phyloP scores from a whole-genome alignment of 2,329 filamentous ascomycete species.

The Hirsutella minnesotensis region DNA sequence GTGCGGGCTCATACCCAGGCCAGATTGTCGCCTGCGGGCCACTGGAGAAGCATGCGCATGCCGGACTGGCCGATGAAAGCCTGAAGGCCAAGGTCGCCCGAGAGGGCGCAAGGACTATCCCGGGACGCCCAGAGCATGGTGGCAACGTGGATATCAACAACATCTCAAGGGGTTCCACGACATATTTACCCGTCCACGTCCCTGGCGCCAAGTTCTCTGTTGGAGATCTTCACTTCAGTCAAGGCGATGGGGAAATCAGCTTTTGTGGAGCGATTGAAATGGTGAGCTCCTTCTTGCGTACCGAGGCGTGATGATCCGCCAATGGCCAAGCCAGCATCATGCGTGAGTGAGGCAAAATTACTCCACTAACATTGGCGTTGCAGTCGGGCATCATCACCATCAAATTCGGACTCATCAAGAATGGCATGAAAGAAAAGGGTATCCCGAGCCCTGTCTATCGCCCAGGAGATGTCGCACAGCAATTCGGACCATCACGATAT shows the following conservation, averaged over 20 bases:
- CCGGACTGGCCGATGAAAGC: constrained; percentile 47
- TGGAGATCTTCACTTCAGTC: constrained; percentile 70
- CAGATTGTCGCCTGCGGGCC: constrained; percentile 69
- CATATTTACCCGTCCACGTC: constrained; percentile 82
- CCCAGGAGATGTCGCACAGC: constrained; percentile 77
- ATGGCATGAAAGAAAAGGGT: constrained; percentile 59
- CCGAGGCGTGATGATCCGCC: too few relatives aligned
- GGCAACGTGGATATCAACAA: constrained; percentile 93
- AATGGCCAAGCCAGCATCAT: too few relatives aligned
- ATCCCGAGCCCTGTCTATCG: constrained; percentile 80
- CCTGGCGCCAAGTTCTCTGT: constrained; percentile 80
- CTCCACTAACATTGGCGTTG: too few relatives aligned
- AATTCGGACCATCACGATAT: constrained; percentile 65
- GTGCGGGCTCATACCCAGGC: constrained; percentile 41
- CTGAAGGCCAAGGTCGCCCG: constrained; percentile 55
- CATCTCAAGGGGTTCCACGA: constrained; percentile 64
- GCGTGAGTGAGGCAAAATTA: too few relatives aligned
- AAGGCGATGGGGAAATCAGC: constrained; percentile 84
- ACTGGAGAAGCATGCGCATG: constrained; percentile 58
- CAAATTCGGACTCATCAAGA: constrained; percentile 80
- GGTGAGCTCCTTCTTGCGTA: constrained; percentile 19
- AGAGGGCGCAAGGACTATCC: constrained; percentile 78
- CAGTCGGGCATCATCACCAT: constrained; percentile 72
- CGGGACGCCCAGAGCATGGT: constrained; percentile 73
- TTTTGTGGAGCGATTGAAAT: constrained; percentile 91